Conservation (phyloP, 495 filamentous ascomycete genomes). For the Aspergillus asperescens region DNA sequence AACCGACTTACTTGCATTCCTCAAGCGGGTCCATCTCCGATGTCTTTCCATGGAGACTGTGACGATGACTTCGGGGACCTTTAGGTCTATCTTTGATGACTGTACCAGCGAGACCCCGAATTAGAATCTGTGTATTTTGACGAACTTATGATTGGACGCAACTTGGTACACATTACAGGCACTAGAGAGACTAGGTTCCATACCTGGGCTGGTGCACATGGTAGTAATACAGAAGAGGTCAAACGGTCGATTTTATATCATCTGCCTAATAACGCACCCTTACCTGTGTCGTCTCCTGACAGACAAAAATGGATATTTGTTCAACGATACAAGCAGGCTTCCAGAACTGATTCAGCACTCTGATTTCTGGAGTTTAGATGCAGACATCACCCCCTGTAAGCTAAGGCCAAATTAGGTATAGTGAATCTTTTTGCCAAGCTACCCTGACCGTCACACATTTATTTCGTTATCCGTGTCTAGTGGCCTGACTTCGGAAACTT, state of each 20-base stretch:
- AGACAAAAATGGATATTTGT: background rate
- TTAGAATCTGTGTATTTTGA: background rate
- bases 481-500: background rate
- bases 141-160: background rate
- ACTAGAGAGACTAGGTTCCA: background rate
- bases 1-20: background rate
- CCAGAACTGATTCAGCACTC: too few relatives aligned
- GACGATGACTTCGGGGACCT: background rate
- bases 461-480: too few relatives aligned
- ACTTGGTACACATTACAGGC: background rate
- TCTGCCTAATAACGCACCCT: background rate
- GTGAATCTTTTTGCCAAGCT: too few relatives aligned
- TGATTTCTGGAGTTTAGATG: too few relatives aligned
- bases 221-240: background rate
- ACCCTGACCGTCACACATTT: too few relatives aligned
- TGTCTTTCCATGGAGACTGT: background rate
- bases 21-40: background rate
- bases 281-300: background rate
- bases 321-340: too few relatives aligned
- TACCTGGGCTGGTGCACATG: background rate
- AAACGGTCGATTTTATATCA: background rate
- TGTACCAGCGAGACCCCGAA: background rate
- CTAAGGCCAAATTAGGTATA: too few relatives aligned
- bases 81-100: background rate
- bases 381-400: too few relatives aligned